Conservation (phyloP, 2,329 filamentous ascomycete species). For the Aquanectria penicillioides region DNA sequence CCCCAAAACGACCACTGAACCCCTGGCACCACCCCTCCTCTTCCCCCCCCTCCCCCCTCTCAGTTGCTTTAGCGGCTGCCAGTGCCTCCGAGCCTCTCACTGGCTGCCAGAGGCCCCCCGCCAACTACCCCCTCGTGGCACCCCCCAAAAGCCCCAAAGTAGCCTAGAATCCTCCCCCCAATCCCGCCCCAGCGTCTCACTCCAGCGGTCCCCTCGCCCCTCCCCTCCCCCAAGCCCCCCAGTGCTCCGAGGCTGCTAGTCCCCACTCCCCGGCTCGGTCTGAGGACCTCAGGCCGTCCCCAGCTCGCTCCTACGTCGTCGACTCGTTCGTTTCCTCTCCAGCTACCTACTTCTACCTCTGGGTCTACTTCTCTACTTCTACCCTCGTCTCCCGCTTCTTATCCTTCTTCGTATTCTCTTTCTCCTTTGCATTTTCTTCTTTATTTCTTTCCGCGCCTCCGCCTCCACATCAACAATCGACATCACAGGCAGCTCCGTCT, state of each 20-base stretch:
- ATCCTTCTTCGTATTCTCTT: constrained; percentile 12
- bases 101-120: background rate
- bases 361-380: constrained; percentile 14
- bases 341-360: background rate
- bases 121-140: background rate
- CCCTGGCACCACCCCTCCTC: background rate
- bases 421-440: constrained; percentile 15
- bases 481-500: background rate
- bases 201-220: background rate
- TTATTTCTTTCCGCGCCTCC: constrained; percentile 4
- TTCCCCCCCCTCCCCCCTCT: no score
- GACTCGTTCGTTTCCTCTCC: background rate
- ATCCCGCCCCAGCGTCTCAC: constrained; percentile 14
- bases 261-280: constrained; percentile 20
- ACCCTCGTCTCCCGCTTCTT: constrained; percentile 24
- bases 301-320: constrained; percentile 18
- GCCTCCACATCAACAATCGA: background rate
- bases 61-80: no score
- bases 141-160: constrained; percentile 8
- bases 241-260: constrained; percentile 14
- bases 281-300: constrained; percentile 24
- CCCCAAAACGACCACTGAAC: constrained; percentile 7
- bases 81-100: no score
- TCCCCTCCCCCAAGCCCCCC: constrained; percentile 7
- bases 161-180: constrained; percentile 3